A percentile compares a stretch with the other conserved stretches of the same genome.
Evolutionary conservation across 164 flowering plant species (phyloP).

Genomic region (Annona squamosa): DNA sequence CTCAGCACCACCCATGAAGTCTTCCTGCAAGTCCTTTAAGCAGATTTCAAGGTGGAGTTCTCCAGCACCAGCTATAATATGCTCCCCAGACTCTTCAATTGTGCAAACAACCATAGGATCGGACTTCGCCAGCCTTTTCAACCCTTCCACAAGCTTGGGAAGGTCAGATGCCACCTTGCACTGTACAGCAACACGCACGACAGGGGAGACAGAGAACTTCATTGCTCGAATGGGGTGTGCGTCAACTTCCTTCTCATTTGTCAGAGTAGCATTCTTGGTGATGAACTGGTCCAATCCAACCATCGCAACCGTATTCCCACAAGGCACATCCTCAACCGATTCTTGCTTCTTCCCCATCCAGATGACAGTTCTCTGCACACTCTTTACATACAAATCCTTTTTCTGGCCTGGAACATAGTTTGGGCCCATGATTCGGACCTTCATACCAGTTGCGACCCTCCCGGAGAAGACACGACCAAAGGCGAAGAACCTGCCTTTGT

Average conservation of each 20-base stretch:
- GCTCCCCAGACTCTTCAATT: constrained; percentile 32
- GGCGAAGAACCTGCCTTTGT: constrained; percentile 31
- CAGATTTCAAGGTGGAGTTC: constrained; percentile 28
- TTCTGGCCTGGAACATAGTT: constrained; percentile 24
- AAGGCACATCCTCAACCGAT: constrained; percentile 32
- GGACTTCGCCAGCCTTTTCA: constrained; percentile 32
- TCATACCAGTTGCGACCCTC: constrained; percentile 23
- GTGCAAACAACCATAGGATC: constrained; percentile 31
- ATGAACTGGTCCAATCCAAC: constrained; percentile 30
- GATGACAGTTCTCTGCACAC: constrained; percentile 28
- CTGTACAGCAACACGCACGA: constrained; percentile 29
- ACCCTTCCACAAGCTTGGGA: constrained; percentile 35
- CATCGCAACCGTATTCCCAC: constrained; percentile 28
- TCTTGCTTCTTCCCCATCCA: constrained; percentile 34
- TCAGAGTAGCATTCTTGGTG: constrained; percentile 31
- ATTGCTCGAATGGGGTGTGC: constrained; percentile 34
- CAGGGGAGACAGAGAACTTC: constrained; percentile 35
- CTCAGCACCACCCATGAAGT: constrained; percentile 30
- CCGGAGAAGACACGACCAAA: constrained; percentile 32
- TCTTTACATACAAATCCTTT: constrained; percentile 25
- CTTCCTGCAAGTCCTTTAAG: constrained; percentile 24
- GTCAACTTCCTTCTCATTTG: constrained; percentile 29
- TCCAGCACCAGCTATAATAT: constrained; percentile 28
- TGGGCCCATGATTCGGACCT: constrained; percentile 32
- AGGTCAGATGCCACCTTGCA: constrained; percentile 37